A percentile compares a stretch with the other conserved stretches of the same genome.
These are phyloP conservation scores for Stentor roeselii DNA, from an alignment of 73 alveolate genomes.

Conservation along the genomic window DNA sequence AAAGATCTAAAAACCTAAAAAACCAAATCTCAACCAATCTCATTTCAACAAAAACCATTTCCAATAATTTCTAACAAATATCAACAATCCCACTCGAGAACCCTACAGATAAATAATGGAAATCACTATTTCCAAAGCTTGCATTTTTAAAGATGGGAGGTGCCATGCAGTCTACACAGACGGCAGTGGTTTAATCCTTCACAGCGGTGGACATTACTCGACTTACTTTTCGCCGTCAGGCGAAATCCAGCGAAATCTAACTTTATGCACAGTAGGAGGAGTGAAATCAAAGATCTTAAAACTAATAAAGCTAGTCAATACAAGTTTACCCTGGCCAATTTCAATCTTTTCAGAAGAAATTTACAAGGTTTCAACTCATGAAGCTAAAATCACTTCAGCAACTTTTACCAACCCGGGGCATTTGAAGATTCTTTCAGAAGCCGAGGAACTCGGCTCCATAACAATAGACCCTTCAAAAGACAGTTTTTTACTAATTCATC, in stretches of 20 bases:
- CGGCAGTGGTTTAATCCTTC: slow-evolving; percentile 2
- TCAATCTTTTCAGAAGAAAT: neutral
- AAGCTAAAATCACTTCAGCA: neutral
- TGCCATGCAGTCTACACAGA: neutral
- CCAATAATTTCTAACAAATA: no score
- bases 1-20: no score
- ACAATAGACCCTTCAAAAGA: neutral
- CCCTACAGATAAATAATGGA: no score
- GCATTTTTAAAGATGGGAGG: slow-evolving; percentile 2
- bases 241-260: neutral
- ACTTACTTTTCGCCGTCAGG: slow-evolving; percentile 22
- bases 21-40: no score
- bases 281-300: neutral
- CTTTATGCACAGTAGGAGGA: neutral
- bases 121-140: slow-evolving; percentile 12
- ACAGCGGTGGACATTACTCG: slow-evolving; percentile 2
- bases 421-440: neutral
- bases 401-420: neutral
- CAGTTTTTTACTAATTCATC: neutral
- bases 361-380: neutral
- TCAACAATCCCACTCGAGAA: no score
- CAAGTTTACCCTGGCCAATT: neutral
- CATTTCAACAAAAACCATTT: no score
- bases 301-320: neutral
- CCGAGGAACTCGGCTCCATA: neutral